phyloP scores from a whole-genome alignment of 768 basidiomycete species.

The Lentinula aciculospora region DNA sequence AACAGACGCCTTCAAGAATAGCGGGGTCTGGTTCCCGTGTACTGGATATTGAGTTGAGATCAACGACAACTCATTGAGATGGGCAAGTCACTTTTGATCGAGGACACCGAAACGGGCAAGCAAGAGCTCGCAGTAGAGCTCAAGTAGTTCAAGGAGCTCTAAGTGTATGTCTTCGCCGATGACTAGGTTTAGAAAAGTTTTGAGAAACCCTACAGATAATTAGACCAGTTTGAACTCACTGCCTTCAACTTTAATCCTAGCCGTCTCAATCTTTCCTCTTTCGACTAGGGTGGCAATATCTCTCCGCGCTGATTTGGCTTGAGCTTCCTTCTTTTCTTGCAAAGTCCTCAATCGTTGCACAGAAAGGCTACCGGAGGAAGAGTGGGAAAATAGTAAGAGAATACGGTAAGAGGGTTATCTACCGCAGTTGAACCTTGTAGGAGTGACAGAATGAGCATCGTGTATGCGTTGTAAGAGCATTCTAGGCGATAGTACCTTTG shows the following conservation, averaged over 20 bases:
- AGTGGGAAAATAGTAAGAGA: slow-evolving; percentile 9
- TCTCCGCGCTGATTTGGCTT: slow-evolving; percentile 61
- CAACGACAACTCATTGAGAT: neutral
- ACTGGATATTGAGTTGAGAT: slow-evolving; percentile 9
- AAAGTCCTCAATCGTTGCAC: slow-evolving; percentile 81
- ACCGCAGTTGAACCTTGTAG: slow-evolving; percentile 44
- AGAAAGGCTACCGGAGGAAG: slow-evolving; percentile 49
- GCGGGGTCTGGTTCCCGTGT: slow-evolving; percentile 82
- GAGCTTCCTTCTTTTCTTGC: slow-evolving; percentile 90
- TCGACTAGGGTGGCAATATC: slow-evolving; percentile 82
- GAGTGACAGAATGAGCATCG: neutral
- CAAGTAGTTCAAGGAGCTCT: slow-evolving; percentile 87
- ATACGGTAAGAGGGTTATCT: slow-evolving; percentile 7
- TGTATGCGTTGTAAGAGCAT: neutral
- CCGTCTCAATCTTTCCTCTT: slow-evolving; percentile 77
- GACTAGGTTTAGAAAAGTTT: slow-evolving; percentile 33
- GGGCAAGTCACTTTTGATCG: slow-evolving; percentile 68
- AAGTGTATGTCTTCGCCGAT: slow-evolving; percentile 83
- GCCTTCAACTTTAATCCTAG: slow-evolving; percentile 80
- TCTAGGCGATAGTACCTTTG: slow-evolving; percentile 33
- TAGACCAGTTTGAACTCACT: slow-evolving; percentile 34
- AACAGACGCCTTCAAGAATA: slow-evolving; percentile 77
- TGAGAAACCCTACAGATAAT: neutral
- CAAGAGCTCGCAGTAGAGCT: slow-evolving; percentile 92
- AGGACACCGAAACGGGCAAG: slow-evolving; percentile 88